These are phyloP conservation scores for Ceratocystis eucalypticola DNA, from an alignment of 2,329 filamentous ascomycete genomes.

Conservation along the genomic window DNA sequence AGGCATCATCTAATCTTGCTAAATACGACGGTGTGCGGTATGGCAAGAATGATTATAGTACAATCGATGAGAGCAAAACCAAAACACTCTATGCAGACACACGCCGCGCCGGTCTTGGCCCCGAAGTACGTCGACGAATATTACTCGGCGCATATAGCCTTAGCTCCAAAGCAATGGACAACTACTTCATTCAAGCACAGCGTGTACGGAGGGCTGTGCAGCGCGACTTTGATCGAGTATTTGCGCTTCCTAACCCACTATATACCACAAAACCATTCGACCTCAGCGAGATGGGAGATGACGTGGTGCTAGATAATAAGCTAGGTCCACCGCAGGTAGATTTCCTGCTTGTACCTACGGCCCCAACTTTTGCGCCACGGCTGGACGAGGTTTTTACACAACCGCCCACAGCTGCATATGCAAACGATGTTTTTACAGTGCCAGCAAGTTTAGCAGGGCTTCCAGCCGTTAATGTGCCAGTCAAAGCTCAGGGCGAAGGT, in stretches of 20 bases:
- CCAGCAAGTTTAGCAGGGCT: slow-evolving; percentile 85
- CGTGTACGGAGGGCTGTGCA: slow-evolving; percentile 72
- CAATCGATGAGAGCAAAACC: slow-evolving; percentile 37
- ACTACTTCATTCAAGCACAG: slow-evolving; percentile 93
- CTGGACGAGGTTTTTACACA: slow-evolving; percentile 41
- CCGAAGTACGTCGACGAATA: slow-evolving; percentile 76
- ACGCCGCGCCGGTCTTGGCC: slow-evolving; percentile 61
- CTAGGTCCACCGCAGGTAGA: slow-evolving; percentile 56
- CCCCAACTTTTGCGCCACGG: slow-evolving; percentile 59
- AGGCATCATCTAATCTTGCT: slow-evolving; percentile 88
- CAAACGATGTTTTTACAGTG: slow-evolving; percentile 92
- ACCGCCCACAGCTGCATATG: slow-evolving; percentile 61
- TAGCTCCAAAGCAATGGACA: slow-evolving; percentile 81
- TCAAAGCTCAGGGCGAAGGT: slow-evolving; percentile 21
- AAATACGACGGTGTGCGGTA: slow-evolving; percentile 97
- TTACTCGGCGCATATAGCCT: slow-evolving; percentile 81
- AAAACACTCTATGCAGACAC: slow-evolving; percentile 64
- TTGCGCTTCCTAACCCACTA: slow-evolving; percentile 57
- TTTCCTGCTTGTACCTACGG: slow-evolving; percentile 75
- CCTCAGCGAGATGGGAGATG: slow-evolving; percentile 45
- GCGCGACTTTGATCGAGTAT: slow-evolving; percentile 71
- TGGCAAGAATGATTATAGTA: slow-evolving; percentile 42
- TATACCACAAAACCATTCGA: slow-evolving; percentile 39
- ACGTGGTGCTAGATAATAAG: slow-evolving; percentile 40
- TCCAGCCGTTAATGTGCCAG: slow-evolving; percentile 72